These are phyloP conservation scores for Pseudohyphozyma bogoriensis DNA, from an alignment of 768 basidiomycete genomes.

Conservation along the genomic window DNA sequence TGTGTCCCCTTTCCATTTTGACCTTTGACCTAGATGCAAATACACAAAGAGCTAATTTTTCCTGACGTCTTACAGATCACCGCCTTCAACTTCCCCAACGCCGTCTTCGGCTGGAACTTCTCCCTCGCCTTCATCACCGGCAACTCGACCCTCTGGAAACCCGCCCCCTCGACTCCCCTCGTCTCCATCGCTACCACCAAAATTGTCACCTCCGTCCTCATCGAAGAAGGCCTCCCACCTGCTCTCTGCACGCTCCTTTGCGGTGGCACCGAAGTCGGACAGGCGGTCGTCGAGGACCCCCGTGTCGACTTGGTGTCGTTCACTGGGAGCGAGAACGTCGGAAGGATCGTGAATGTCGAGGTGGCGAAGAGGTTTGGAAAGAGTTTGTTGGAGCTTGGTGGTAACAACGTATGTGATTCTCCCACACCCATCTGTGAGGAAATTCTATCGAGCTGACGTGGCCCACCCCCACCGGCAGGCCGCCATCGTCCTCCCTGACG, in stretches of 20 bases:
- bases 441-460: background rate
- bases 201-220: slow-evolving; percentile 69
- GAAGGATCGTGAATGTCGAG: slow-evolving; percentile 72
- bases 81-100: slow-evolving; percentile 94
- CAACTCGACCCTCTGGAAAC: slow-evolving; percentile 93
- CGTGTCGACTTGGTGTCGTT: slow-evolving; percentile 85
- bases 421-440: background rate
- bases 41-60: too few species aligned
- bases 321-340: slow-evolving; percentile 83
- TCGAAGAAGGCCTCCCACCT: slow-evolving; percentile 70
- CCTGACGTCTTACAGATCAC: slow-evolving; percentile 43
- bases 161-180: slow-evolving; percentile 69
- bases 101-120: slow-evolving; percentile 66
- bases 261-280: slow-evolving; percentile 71
- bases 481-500: slow-evolving; percentile 84
- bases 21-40: too few species aligned
- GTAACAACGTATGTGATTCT: slow-evolving; percentile 69
- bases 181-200: slow-evolving; percentile 75
- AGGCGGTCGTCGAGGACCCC: slow-evolving; percentile 60
- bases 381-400: slow-evolving; percentile 74
- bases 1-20: background rate
- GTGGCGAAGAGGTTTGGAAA: slow-evolving; percentile 86
- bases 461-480: slow-evolving; percentile 45
- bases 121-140: slow-evolving; percentile 78
- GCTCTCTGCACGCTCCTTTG: slow-evolving; percentile 73